Percentiles rank a stretch among this genome's conserved stretches.
Evolutionary conservation across 495 filamentous ascomycete genomes (phyloP).

Genomic region (Bacidia rubella): DNA sequence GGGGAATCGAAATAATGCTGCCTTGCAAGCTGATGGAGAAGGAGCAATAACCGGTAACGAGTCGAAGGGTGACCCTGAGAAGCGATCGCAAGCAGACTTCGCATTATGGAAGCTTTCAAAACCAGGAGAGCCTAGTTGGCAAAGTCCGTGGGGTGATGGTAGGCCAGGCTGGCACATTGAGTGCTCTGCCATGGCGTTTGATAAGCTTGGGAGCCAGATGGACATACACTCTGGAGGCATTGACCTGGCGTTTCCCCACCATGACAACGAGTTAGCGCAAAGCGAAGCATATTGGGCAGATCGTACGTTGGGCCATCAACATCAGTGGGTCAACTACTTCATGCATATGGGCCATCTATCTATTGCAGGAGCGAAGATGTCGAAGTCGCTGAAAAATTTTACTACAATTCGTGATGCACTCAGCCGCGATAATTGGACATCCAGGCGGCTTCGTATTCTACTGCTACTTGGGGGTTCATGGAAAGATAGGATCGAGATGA

Average conservation of each 20-base stretch:
- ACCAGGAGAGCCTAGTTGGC: constrained; percentile 83
- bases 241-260: constrained; percentile 89
- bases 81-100: constrained; percentile 68
- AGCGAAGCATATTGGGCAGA: constrained; percentile 70
- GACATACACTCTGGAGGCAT: constrained; percentile 93
- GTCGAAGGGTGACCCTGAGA: constrained; percentile 45
- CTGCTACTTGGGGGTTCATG: constrained; percentile 71
- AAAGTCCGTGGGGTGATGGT: constrained; percentile 72
- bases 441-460: constrained; percentile 68
- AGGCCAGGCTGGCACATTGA: constrained; percentile 97
- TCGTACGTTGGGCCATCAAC: constrained; percentile 23
- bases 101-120: constrained; percentile 92
- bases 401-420: constrained; percentile 86
- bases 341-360: constrained; percentile 90
- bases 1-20: constrained; percentile 71
- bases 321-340: constrained; percentile 94
- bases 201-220: constrained; percentile 64
- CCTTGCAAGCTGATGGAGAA: constrained; percentile 77
- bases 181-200: constrained; percentile 92
- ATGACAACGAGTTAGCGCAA: constrained; percentile 93
- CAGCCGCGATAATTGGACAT: constrained; percentile 58
- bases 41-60: constrained; percentile 49
- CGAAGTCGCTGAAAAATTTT: constrained; percentile 91
- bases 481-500: constrained; percentile 87
- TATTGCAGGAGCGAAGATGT: constrained; percentile 89